These are phyloP conservation scores for Cyclostephanos invisitatus DNA, from an alignment of 108 stramenopile species.

Conservation along the genomic window DNA sequence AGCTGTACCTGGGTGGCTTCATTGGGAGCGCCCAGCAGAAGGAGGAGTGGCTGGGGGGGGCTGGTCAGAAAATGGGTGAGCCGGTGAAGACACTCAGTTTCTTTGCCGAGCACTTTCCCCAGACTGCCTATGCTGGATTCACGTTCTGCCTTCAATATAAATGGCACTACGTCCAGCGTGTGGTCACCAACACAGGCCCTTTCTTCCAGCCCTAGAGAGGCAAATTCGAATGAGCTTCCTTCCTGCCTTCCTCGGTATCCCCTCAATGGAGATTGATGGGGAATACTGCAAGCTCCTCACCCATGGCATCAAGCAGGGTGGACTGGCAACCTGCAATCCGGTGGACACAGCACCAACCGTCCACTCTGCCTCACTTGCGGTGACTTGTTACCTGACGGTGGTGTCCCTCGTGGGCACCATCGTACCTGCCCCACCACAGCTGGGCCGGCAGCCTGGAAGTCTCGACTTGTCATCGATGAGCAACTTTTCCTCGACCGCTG, in stretches of 20 bases:
- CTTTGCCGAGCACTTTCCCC: constrained; percentile 26
- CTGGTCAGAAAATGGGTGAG: constrained; percentile 12
- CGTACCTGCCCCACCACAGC: too few species aligned
- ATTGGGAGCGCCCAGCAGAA: constrained; percentile 6
- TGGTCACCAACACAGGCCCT: constrained; percentile 8
- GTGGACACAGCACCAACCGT: too few species aligned
- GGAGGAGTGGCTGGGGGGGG: constrained; percentile 14
- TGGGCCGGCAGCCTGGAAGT: too few species aligned
- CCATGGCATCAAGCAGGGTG: constrained; percentile 12
- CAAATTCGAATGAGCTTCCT: too few species aligned
- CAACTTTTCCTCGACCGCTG: too few species aligned
- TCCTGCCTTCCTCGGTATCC: constrained; percentile 19
- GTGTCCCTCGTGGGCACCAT: too few species aligned
- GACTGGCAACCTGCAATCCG: too few species aligned
- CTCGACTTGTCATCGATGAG: too few species aligned
- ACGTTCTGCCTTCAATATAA: constrained; percentile 17
- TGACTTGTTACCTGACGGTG: too few species aligned
- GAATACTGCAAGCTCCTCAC: constrained; percentile 1
- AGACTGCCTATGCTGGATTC: constrained; percentile 30
- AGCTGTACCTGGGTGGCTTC: constrained; percentile 36
- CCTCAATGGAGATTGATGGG: constrained; percentile 11
- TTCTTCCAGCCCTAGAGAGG: constrained; percentile 10
- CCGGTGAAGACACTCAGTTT: constrained; percentile 11
- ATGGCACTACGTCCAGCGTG: constrained; percentile 34
- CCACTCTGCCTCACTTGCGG: too few species aligned